phyloP scores from a whole-genome alignment of 2,329 filamentous ascomycete genomes.

The Epichloe aotearoae region DNA sequence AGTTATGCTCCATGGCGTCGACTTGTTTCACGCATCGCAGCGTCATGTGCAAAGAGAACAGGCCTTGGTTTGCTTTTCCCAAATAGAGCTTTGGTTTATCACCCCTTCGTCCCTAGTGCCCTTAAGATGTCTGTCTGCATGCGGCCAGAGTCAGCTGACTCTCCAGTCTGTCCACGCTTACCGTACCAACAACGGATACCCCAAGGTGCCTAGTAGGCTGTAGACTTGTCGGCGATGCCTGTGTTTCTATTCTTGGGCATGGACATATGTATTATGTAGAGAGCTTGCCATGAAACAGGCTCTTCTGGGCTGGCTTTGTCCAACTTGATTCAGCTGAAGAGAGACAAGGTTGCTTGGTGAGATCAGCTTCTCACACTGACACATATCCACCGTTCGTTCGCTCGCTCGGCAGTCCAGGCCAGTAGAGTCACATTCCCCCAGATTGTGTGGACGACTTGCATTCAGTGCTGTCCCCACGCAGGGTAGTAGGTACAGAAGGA shows the following conservation, averaged over 20 bases:
- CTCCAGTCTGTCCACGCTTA: too few species aligned
- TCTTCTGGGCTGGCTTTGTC: not conserved
- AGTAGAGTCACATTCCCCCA: not conserved
- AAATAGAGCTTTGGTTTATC: too few species aligned
- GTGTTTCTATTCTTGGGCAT: not conserved
- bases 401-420: too few species aligned
- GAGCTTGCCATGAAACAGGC: not conserved
- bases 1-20: too few species aligned
- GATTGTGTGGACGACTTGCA: not conserved
- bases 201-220: too few species aligned
- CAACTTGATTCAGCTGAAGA: too few species aligned
- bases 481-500: constrained; percentile 1
- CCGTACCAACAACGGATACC: too few species aligned
- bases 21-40: too few species aligned
- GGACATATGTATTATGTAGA: not conserved
- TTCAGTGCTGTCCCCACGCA: not conserved
- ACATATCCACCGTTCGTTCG: not conserved
- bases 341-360: too few species aligned
- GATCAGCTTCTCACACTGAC: too few species aligned
- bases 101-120: not conserved
- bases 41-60: too few species aligned
- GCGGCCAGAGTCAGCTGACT: not conserved
- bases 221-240: not conserved
- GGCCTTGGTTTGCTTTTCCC: too few species aligned
- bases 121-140: not conserved